Base-by-base conservation (phyloP, 2,329 filamentous ascomycete species). In the Cryphonectria naterciae region DNA sequence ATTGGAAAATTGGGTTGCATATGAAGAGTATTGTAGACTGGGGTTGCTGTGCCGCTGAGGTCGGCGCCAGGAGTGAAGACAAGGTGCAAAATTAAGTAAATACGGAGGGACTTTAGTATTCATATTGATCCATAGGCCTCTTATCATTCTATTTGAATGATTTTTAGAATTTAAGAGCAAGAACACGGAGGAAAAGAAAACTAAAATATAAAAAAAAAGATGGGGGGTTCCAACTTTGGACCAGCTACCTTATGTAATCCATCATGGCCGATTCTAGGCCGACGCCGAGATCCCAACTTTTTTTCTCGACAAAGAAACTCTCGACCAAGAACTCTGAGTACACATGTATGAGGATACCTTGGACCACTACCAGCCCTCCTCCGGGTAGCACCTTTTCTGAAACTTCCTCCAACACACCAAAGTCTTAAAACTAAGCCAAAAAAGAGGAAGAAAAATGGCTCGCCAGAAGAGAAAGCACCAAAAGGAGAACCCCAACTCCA, bases 381-480 rank as follows among this genome's bases (percentile, higher is more conserved):
- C 8, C 11, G 39, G 46, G 13, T 11, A 32, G 39, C 15, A 11
- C n/a, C 17, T n/a, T 58, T 46, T 13, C 15, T 32, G n/a, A 28
- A 13, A 65, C 4, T 41, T 19, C 13, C 19, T 37, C 32, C 61
- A n/a, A 13, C 4, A 25, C 17, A n/a, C 4, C 25, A 25, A 32
- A 11, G 15, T 8, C 13, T 32, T 39, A 28, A 64, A 17, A 15
- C 4, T 28, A 39, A 43, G 35, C 5, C 15, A 49, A 43, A 32
- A 63, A 62, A 58, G 68, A 73, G 72, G 75, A 39, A 43, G n/a
- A 63, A 62, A 61, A 68, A 73, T 73, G 75, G 74, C 39, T 69
- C 71, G 28, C 37, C 41, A 43, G 68, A 75, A 52, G 74, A 72
- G 69, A 56, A 72, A 73, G 39, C 68, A 71, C 37, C 68, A 56